phyloP scores from a whole-genome alignment of 2,329 filamentous ascomycete species.

The Xylaria polymorpha region DNA sequence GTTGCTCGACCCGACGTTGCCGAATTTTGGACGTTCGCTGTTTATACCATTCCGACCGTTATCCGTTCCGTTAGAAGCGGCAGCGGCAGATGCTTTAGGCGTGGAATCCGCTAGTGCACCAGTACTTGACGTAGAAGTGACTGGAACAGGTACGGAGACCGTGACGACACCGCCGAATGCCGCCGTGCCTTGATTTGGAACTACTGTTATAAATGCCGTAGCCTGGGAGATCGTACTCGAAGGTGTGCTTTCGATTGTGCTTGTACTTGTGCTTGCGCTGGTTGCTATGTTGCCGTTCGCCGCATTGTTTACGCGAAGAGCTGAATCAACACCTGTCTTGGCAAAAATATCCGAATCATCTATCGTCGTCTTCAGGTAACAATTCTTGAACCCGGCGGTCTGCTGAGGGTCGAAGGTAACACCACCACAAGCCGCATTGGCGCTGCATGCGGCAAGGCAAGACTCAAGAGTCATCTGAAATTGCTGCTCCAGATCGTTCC shows the following conservation, averaged over 20 bases:
- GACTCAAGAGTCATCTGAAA: conserved; percentile 38
- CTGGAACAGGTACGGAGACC: conserved; percentile 29
- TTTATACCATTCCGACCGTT: not conserved
- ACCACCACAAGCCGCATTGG: conserved; percentile 44
- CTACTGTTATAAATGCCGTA: conserved; percentile 17
- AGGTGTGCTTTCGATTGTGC: not conserved
- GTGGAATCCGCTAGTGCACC: conserved; percentile 22
- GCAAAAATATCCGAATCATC: conserved; percentile 32
- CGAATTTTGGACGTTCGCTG: conserved; percentile 10
- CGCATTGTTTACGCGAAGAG: conserved; percentile 33
- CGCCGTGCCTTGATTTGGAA: conserved; percentile 4
- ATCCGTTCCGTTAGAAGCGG: conserved; percentile 4
- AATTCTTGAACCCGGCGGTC: conserved; percentile 40
- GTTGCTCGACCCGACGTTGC: conserved; percentile 8
- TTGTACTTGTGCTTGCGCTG: not conserved
- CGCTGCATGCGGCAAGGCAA: conserved; percentile 36
- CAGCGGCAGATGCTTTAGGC: not conserved
- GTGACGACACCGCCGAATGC: conserved; percentile 18
- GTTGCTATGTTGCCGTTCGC: conserved; percentile 7
- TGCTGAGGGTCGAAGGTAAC: conserved; percentile 48
- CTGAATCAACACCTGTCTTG: conserved; percentile 46
- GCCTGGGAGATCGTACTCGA: conserved; percentile 2
- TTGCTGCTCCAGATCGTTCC: conserved; percentile 38
- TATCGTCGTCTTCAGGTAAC: conserved; percentile 43
- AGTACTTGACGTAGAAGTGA: conserved; percentile 7